Base-by-base conservation (phyloP, 2,329 filamentous ascomycete genomes). In the Colletotrichum sp. region DNA sequence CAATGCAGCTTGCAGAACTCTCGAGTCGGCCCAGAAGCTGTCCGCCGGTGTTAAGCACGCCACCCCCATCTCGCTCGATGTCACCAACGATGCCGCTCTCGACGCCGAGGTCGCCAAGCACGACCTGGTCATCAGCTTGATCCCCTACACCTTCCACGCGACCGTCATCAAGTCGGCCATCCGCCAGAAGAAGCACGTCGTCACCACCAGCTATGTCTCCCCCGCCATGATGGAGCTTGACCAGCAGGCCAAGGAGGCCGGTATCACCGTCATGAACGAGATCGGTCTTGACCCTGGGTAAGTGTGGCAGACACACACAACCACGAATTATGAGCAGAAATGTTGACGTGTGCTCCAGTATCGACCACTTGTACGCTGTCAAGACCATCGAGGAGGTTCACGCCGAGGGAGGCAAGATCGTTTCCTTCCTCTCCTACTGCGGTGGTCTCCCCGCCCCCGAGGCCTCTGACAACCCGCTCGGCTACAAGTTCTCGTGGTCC, bases 191-290 rank as follows among this genome's bases (percentile, higher is more conserved):
- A 98, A 96, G 91, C 89, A 99, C 88, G 96, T 99, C 77, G 96
- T 99, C 82, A 98, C 96, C 75, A 98, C 96, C 34, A 95, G 93
- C 79, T 99, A 99, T 84, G 95, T 98, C 80, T 98, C 95, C 6
- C 95, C 95, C 5, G 95, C 95, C 79, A 98, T 98, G 96, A 86
- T 93, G 87, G 96, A 96, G 88, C 92, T 99, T 67, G 94, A 98
- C 82, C 89, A 93, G 81, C 89, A 94, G 81, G 92, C 91, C 84
- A 98, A 98, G 90, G 94, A 94, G 78, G 96, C 96, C 21, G 96
- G 96, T 77, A 98, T 98, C 84, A 98, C 95, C 13, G 96, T 98
- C 83, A 96, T 98, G 94, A 98, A 99, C 87, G 96, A 99, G 91
- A 98, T 98, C 83, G 95, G 95, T 78, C 83, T 94, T 76, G 86